A percentile compares a stretch with the other conserved stretches of the same genome.
Evolutionary conservation across 345 rosid genomes (phyloP).

Genomic region (Hirschfeldia incana): DNA sequence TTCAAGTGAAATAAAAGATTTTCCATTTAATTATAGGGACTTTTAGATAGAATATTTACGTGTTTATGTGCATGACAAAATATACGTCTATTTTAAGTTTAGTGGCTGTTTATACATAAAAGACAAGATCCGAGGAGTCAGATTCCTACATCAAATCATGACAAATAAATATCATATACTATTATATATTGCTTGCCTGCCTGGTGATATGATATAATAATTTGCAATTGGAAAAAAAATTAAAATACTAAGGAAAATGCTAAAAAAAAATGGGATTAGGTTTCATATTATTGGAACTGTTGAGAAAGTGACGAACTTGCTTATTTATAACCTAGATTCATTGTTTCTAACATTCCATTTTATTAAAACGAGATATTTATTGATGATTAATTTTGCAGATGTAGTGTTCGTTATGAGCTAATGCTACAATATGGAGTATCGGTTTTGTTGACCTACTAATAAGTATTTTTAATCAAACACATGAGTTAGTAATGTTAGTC

Average conservation of each 20-base stretch:
- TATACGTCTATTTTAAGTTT: slow-evolving; percentile 21
- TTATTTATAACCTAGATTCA: slow-evolving; percentile 6
- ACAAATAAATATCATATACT: not conserved
- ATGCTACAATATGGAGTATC: not conserved
- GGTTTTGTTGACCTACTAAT: slow-evolving; percentile 35
- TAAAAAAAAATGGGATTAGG: slow-evolving; percentile 11
- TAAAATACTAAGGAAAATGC: not conserved
- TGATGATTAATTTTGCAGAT: not conserved
- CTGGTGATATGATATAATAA: not conserved
- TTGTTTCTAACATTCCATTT: slow-evolving; percentile 6
- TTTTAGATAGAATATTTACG: slow-evolving; percentile 17
- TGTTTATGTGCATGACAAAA: not conserved
- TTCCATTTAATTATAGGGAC: not conserved
- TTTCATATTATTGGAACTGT: slow-evolving; percentile 4
- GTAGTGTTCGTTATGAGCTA: slow-evolving; percentile 6
- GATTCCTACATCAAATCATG: slow-evolving; percentile 24
- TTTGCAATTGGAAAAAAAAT: not conserved
- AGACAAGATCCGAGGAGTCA: slow-evolving; percentile 29
- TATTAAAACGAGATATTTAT: not conserved
- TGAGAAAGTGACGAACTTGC: slow-evolving; percentile 6
- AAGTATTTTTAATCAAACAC: slow-evolving; percentile 2
- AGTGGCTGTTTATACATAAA: not conserved
- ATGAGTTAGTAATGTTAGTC: not conserved
- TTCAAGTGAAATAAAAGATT: not conserved
- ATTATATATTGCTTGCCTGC: not conserved